Evolutionary conservation across 768 basidiomycete genomes (phyloP).

Genomic region (Lactarius quietus): DNA sequence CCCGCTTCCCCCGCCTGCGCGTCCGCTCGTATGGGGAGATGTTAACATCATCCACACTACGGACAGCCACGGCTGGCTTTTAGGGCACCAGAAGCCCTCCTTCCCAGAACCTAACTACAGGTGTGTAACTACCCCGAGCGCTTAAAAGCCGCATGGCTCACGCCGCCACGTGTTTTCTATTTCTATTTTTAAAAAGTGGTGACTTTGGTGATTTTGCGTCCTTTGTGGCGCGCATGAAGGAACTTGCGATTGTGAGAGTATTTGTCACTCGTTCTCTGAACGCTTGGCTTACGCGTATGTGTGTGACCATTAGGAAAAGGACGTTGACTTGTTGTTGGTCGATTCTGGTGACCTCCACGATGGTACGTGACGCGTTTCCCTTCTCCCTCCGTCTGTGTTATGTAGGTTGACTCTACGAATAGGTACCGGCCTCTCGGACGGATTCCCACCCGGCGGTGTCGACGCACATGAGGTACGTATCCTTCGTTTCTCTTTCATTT

Average conservation of each 20-base stretch:
- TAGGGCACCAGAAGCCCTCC: constrained; percentile 75
- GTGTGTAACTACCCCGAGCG: constrained; percentile 31
- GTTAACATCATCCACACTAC: constrained; percentile 87
- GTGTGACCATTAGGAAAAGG: constrained; percentile 41
- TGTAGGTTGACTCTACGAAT: constrained; percentile 19
- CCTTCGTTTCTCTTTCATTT: background rate
- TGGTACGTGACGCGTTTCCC: constrained; percentile 35
- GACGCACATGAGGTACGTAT: constrained; percentile 63
- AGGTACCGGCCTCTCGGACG: constrained; percentile 79
- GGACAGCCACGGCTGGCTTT: constrained; percentile 77
- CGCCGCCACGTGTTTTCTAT: background rate
- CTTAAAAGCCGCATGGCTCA: background rate
- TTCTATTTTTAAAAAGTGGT: constrained; percentile 36
- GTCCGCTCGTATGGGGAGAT: constrained; percentile 83
- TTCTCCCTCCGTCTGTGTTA: background rate
- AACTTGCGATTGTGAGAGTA: constrained; percentile 52
- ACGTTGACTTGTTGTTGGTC: constrained; percentile 82
- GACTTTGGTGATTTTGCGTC: constrained; percentile 79
- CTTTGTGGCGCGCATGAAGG: constrained; percentile 83
- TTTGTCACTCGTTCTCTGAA: background rate
- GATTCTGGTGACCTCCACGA: constrained; percentile 79
- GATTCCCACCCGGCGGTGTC: constrained; percentile 62
- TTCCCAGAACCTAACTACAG: constrained; percentile 77
- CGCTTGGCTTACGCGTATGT: background rate
- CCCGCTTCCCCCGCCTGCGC: constrained; percentile 52